These are phyloP conservation scores for Neophaeococcomyces aloes DNA, from an alignment of 2,329 filamentous ascomycete genomes.

Conservation along the genomic window DNA sequence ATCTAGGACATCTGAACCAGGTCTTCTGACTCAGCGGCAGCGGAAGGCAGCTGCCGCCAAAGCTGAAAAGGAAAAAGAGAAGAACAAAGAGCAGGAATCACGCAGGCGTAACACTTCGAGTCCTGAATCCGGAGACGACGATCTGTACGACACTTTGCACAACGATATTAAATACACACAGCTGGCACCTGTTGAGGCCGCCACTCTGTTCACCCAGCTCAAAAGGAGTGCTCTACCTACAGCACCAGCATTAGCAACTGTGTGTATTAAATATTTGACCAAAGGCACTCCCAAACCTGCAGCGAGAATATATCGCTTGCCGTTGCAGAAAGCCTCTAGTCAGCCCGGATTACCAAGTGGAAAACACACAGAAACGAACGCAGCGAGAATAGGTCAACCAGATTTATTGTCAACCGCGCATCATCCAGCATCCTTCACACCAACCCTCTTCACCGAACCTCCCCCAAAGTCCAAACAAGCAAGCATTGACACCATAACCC, in stretches of 20 bases:
- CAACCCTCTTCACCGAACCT: slow-evolving; percentile 9
- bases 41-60: slow-evolving; percentile 16
- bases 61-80: slow-evolving; percentile 8
- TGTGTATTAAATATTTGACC: slow-evolving; percentile 55
- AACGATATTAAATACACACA: slow-evolving; percentile 27
- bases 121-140: slow-evolving; percentile 13
- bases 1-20: not conserved
- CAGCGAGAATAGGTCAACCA: not conserved
- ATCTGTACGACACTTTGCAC: slow-evolving; percentile 5
- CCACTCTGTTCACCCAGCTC: slow-evolving; percentile 25
- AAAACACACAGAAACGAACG: not conserved
- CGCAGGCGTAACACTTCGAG: slow-evolving; percentile 14
- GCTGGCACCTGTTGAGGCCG: slow-evolving; percentile 31
- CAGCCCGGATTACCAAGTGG: not conserved
- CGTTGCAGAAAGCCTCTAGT: slow-evolving; percentile 29
- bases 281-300: slow-evolving; percentile 61
- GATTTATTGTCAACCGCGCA: not conserved
- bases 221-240: slow-evolving; percentile 13
- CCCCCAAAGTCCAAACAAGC: slow-evolving; percentile 9
- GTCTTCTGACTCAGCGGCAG: slow-evolving; percentile 15
- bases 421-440: not conserved
- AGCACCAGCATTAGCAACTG: slow-evolving; percentile 41
- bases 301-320: slow-evolving; percentile 78
- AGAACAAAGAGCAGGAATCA: too few relatives aligned
- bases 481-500: slow-evolving; percentile 5